Evolutionary conservation across 2,329 filamentous ascomycete species (phyloP), one percentile per base, ranked within the genome.

Genomic region (Cryphonectria naterciae): DNA sequence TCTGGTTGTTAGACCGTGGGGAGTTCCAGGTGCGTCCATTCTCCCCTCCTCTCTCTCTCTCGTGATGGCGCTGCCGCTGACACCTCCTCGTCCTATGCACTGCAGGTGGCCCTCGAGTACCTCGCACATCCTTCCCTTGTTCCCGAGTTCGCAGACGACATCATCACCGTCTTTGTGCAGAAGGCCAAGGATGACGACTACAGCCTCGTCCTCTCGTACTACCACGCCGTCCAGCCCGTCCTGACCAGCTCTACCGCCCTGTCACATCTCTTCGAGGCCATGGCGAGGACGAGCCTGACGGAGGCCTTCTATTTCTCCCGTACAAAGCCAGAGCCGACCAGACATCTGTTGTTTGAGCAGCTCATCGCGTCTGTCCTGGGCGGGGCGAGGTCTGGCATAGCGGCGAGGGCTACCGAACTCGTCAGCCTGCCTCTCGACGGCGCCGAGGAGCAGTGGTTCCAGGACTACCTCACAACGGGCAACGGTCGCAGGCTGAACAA

Each of bases 131-230:
- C 94, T 0, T 93, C 92, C 1, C 85, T 97, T 5, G 89, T 91
- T 28, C 90, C 92, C 49, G 94, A 94, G 68, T 97, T 96, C 77
- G 88, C 92, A 70, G 93, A 96, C 80, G 92, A 97, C 73, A 95
- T 97, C 67, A 85, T 96, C 75, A 86, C 87, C 37, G 86, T 87
- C 5, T 87, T 96, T 5, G 88, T 93, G 67, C 86, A 87, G 52
- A 86, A 89, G 74, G 85, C 89, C 32, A 81, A 87, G 52, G 82
- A 85, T 58, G 41, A 86, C 70, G 90, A 93, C 77, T 87, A 88
- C 75, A 86, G 83, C 37, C 85, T 95, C 2, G 87, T 92, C 0
- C 85, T 96, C 39, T 91, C 93, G 15, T 97, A 96, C 81, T 96
- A 92, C 81, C 87, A 94, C 74, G 89, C 91, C 17, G 90, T 92